phyloP scores from a whole-genome alignment of 768 basidiomycete genomes.

The Amanita phalloides region DNA sequence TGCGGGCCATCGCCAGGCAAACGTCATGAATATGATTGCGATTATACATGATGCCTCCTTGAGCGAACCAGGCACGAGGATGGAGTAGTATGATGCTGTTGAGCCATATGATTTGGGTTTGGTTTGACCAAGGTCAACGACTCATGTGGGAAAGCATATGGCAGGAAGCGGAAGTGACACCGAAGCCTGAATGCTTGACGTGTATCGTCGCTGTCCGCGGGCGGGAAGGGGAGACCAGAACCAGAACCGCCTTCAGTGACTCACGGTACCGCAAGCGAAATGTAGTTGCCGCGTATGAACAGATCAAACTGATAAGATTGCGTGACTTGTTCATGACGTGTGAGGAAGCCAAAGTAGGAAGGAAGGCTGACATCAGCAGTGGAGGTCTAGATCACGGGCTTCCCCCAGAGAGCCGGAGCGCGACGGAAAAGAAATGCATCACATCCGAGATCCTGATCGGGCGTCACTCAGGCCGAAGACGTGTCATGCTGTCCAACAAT shows the following conservation, averaged over 20 bases:
- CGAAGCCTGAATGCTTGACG: neutral
- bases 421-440: slow-evolving; percentile 14
- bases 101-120: neutral
- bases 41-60: neutral
- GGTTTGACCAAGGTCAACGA: too few species aligned
- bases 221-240: neutral
- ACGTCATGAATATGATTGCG: neutral
- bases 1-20: neutral
- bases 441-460: slow-evolving; percentile 25
- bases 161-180: neutral
- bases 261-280: slow-evolving; percentile 7
- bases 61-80: neutral
- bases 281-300: slow-evolving; percentile 5
- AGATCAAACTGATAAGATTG: slow-evolving; percentile 14
- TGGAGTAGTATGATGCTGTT: neutral
- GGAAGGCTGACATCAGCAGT: slow-evolving; percentile 5
- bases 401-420: slow-evolving; percentile 23
- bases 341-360: slow-evolving; percentile 6
- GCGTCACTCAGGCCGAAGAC: slow-evolving; percentile 14
- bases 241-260: neutral
- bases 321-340: slow-evolving; percentile 11
- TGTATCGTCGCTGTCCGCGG: slow-evolving; percentile 6
- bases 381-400: slow-evolving; percentile 15
- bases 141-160: neutral
- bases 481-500: slow-evolving; percentile 14